Conservation (phyloP, 192 early-diverging fungal species). For the Coemansia erecta region DNA sequence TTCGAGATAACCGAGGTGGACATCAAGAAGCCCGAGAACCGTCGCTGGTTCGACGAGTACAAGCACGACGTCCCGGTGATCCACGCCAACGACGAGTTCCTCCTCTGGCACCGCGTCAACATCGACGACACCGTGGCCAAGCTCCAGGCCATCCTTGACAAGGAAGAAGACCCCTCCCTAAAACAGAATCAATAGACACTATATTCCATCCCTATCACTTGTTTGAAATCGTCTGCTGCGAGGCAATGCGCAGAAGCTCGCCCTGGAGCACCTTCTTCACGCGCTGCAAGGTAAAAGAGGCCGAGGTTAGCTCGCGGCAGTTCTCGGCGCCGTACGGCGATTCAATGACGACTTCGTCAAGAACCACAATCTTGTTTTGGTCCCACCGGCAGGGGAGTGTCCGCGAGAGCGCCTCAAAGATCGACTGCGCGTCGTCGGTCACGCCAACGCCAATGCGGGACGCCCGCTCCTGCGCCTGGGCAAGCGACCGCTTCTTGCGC, state of each 20-base stretch:
- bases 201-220: not conserved
- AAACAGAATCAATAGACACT: conserved; percentile 1
- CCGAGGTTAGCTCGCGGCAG: conserved; percentile 56
- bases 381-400: conserved; percentile 82
- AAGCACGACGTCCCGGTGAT: conserved; percentile 50
- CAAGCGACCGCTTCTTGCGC: conserved; percentile 34
- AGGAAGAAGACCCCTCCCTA: not conserved
- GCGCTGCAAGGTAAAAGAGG: conserved; percentile 60
- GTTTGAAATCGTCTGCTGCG: not conserved
- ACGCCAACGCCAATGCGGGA: conserved; percentile 74
- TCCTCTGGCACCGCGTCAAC: conserved; percentile 47
- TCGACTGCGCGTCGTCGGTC: conserved; percentile 67
- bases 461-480: conserved; percentile 36
- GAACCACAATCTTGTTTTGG: conserved; percentile 70
- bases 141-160: conserved; percentile 23
- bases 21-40: conserved; percentile 42
- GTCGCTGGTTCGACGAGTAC: conserved; percentile 51
- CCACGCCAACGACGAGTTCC: conserved; percentile 44
- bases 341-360: conserved; percentile 76
- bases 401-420: conserved; percentile 79
- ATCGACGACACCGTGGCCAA: conserved; percentile 33
- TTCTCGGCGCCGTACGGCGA: conserved; percentile 71
- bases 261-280: conserved; percentile 71
- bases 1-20: conserved; percentile 46
- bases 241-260: conserved; percentile 33